Conservation (phyloP, 345 rosid genomes). For the Linum usitatissimum region DNA sequence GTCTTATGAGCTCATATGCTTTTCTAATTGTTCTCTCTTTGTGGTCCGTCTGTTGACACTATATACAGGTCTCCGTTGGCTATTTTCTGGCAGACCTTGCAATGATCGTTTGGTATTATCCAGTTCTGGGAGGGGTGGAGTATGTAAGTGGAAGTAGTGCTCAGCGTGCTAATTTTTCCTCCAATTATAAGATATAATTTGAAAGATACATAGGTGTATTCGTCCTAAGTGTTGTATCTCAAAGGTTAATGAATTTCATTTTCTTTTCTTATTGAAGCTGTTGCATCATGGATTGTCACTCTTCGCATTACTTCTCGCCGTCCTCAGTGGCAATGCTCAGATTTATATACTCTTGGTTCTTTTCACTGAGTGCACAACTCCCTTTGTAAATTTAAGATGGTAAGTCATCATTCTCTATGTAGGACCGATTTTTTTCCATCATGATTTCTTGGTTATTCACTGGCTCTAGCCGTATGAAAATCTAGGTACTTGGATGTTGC, state of each 20-base stretch:
- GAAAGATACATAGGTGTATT: no score
- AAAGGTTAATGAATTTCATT: neutral
- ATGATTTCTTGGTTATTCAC: neutral
- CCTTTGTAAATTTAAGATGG: conserved; percentile 84
- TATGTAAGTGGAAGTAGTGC: conserved; percentile 42
- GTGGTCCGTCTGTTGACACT: conserved; percentile 3
- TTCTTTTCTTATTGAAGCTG: conserved; percentile 28
- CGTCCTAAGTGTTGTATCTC: no score
- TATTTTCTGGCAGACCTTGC: conserved; percentile 68
- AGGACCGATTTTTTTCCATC: neutral
- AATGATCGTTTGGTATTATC: conserved; percentile 69
- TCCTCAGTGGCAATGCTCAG: conserved; percentile 62
- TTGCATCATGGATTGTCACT: conserved; percentile 70
- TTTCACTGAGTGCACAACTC: conserved; percentile 64
- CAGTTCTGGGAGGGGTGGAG: conserved; percentile 68
- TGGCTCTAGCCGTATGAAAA: conserved; percentile 3
- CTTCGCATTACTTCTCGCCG: conserved; percentile 54
- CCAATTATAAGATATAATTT: neutral
- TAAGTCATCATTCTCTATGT: conserved; percentile 17
- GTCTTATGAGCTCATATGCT: neutral
- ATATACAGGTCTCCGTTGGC: conserved; percentile 55
- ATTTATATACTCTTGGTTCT: conserved; percentile 77
- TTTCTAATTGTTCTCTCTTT: neutral
- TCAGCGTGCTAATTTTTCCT: neutral
- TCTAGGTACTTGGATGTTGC: conserved; percentile 71